Evolutionary conservation across 139 green algal species (phyloP).

Genomic region (Chlamydomonas schloesseri): DNA sequence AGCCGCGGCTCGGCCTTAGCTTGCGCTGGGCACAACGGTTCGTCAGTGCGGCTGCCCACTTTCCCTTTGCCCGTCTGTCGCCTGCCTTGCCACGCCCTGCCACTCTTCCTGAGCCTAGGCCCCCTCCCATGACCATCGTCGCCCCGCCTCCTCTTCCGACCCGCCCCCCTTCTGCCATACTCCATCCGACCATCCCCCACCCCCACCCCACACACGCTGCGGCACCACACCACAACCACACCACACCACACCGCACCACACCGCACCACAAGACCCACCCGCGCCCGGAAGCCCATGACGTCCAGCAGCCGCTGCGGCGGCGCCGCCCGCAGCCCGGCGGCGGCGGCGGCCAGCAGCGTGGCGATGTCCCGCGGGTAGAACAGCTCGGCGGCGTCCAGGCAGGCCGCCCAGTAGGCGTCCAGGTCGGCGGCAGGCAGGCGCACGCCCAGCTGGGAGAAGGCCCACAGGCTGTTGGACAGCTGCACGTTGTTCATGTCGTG

Average conservation of each 20-base stretch:
- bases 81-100: too few species aligned
- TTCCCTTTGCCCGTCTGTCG: too few species aligned
- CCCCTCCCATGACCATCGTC: too few species aligned
- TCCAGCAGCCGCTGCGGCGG: conserved; percentile 26
- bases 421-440: not conserved
- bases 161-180: too few species aligned
- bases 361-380: conserved; percentile 40
- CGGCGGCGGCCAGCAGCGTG: conserved; percentile 36
- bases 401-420: not conserved
- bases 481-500: conserved; percentile 47
- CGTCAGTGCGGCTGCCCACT: too few species aligned
- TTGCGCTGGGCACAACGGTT: too few species aligned
- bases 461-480: conserved; percentile 35
- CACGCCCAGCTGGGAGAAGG: conserved; percentile 5
- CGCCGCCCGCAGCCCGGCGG: not conserved
- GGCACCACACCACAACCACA: not conserved
- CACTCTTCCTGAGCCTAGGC: too few species aligned
- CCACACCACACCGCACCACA: not conserved
- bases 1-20: too few species aligned
- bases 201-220: not conserved
- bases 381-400: not conserved
- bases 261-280: not conserved
- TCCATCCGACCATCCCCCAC: too few species aligned
- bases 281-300: conserved; percentile 28
- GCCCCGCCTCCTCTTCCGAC: too few species aligned